phyloP scores from a whole-genome alignment of 306 rosid species.

The Cucurbita maxima region DNA sequence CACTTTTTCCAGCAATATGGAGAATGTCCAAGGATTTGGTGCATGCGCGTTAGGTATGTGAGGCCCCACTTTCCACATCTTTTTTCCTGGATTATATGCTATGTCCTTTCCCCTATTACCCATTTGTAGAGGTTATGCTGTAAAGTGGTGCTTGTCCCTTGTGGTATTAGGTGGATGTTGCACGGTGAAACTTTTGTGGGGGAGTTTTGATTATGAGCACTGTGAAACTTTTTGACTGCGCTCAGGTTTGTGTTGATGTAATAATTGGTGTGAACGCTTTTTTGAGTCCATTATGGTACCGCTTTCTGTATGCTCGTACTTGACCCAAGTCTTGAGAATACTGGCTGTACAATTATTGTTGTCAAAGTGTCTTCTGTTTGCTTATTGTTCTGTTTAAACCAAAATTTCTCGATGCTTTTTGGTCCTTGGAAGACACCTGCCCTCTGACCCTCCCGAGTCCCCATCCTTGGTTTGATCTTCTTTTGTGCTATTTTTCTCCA shows the following conservation, averaged over 20 bases:
- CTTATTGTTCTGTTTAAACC: no score
- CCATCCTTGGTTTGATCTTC: neutral
- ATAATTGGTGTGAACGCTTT: neutral
- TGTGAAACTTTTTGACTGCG: conserved; percentile 5
- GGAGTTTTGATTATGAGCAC: neutral
- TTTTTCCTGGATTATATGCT: conserved; percentile 29
- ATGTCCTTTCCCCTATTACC: conserved; percentile 28
- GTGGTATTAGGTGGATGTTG: conserved; percentile 20
- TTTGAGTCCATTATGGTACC: neutral
- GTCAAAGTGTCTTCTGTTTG: neutral
- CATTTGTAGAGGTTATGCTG: conserved; percentile 18
- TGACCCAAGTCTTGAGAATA: neutral
- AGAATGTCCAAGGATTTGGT: conserved; percentile 33
- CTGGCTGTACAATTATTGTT: neutral
- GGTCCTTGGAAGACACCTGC: neutral
- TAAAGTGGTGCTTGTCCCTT: conserved; percentile 42
- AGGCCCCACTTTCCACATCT: conserved; percentile 53
- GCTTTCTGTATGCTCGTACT: neutral
- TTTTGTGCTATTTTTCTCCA: no score
- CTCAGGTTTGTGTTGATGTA: neutral
- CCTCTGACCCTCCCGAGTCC: neutral
- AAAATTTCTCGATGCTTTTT: no score
- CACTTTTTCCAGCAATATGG: conserved; percentile 31
- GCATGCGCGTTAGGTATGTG: conserved; percentile 71
- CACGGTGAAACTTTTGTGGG: conserved; percentile 19